Percentiles rank a stretch among this genome's conserved stretches.
These are phyloP conservation scores for Paxillus rubicundulus DNA, from an alignment of 768 basidiomycete genomes.

Conservation along the genomic window DNA sequence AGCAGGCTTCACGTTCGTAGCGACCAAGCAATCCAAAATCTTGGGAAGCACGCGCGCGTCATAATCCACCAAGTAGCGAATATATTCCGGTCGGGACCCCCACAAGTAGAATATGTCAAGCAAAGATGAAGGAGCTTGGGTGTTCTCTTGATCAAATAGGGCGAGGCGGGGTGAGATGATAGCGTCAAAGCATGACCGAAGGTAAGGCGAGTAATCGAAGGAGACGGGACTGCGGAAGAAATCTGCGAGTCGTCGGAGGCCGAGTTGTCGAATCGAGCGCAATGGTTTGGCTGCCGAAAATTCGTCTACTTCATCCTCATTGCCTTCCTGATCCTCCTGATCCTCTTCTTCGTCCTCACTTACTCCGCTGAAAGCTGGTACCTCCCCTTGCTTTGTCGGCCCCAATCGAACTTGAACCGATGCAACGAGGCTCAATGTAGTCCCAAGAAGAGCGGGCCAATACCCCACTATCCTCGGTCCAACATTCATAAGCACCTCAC, in stretches of 20 bases:
- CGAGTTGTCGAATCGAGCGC: conserved; percentile 75
- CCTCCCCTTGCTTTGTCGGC: conserved; percentile 20
- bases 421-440: conserved; percentile 62
- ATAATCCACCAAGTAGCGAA: conserved; percentile 64
- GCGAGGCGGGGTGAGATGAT: conserved; percentile 84
- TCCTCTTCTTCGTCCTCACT: conserved; percentile 30
- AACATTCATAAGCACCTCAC: conserved; percentile 79
- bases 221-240: conserved; percentile 75
- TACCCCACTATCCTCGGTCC: conserved; percentile 64
- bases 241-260: conserved; percentile 81
- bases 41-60: conserved; percentile 70
- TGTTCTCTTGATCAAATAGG: conserved; percentile 77
- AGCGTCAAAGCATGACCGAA: conserved; percentile 60
- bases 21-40: conserved; percentile 78
- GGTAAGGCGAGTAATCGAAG: conserved; percentile 75
- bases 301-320: conserved; percentile 35
- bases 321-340: conserved; percentile 36
- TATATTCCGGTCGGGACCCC: conserved; percentile 57
- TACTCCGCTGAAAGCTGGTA: conserved; percentile 15
- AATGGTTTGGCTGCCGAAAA: conserved; percentile 36
- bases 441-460: conserved; percentile 76
- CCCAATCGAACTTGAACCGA: conserved; percentile 62
- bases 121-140: conserved; percentile 85
- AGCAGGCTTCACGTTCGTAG: conserved; percentile 80
- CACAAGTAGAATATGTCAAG: conserved; percentile 83